A percentile compares a stretch with the other conserved stretches of the same genome.
These are phyloP conservation scores for Plasmodium sp. DNA, from an alignment of 169 alveolate genomes.

Conservation along the genomic window DNA sequence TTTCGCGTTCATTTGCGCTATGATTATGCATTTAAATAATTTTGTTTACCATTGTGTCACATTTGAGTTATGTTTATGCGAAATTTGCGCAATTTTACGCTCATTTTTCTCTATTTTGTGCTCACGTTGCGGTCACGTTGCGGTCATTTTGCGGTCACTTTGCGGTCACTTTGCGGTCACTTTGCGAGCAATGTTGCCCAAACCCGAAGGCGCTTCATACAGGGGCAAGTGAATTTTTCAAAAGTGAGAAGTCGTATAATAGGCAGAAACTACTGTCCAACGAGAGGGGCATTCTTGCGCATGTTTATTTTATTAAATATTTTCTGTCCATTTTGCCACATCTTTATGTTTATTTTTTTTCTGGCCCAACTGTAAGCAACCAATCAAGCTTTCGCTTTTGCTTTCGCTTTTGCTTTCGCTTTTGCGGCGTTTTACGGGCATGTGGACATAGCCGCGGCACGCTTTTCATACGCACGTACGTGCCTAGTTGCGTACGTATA, in stretches of 20 bases:
- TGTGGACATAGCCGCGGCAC: background rate
- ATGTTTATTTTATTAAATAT: background rate
- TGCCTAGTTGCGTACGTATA: background rate
- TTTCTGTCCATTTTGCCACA: background rate
- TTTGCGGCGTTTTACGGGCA: background rate
- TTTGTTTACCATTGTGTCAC: background rate
- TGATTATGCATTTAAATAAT: background rate
- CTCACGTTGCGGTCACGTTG: background rate
- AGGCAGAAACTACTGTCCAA: background rate
- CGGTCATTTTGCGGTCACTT: background rate
- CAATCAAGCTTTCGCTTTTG: background rate
- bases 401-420: background rate
- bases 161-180: background rate
- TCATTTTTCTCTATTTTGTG: background rate
- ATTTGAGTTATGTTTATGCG: background rate
- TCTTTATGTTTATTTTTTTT: background rate
- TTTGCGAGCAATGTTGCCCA: background rate
- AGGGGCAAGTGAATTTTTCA: background rate
- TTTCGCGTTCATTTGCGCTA: background rate
- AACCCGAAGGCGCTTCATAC: background rate
- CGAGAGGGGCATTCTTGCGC: background rate
- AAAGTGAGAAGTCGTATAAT: background rate
- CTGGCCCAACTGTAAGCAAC: background rate
- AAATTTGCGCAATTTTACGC: background rate
- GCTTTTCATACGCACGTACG: background rate